phyloP scores from a whole-genome alignment of 2,329 filamentous ascomycete genomes.

The Herpotrichia juniperi region DNA sequence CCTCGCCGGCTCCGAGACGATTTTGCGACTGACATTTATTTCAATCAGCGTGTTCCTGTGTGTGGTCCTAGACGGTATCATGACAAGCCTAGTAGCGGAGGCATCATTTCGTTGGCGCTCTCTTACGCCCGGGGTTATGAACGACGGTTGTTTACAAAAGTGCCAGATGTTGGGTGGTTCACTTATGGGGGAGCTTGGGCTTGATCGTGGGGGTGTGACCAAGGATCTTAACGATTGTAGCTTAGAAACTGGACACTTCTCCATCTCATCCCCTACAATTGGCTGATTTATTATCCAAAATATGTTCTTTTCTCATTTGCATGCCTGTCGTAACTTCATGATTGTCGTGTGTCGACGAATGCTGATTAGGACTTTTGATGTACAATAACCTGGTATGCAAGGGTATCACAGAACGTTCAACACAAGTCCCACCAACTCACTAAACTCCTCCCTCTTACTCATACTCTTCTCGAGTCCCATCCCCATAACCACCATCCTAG shows the following conservation, averaged over 20 bases:
- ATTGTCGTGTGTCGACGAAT: neutral
- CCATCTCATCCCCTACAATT: slow-evolving; percentile 34
- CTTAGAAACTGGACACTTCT: slow-evolving; percentile 46
- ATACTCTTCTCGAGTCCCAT: slow-evolving; percentile 61
- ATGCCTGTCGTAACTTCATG: neutral
- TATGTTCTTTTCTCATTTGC: neutral
- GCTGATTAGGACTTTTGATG: too few species aligned
- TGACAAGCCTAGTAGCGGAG: slow-evolving; percentile 46
- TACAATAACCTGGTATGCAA: neutral
- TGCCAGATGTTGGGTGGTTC: slow-evolving; percentile 44
- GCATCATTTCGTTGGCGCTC: slow-evolving; percentile 43
- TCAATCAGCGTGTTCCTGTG: slow-evolving; percentile 39
- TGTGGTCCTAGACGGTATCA: slow-evolving; percentile 39
- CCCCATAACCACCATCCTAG: slow-evolving; percentile 64
- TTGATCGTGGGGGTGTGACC: slow-evolving; percentile 35
- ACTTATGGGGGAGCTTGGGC: slow-evolving; percentile 45
- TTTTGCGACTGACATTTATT: slow-evolving; percentile 27
- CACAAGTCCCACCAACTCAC: slow-evolving; percentile 50
- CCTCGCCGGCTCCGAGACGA: slow-evolving; percentile 7
- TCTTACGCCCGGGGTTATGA: slow-evolving; percentile 41
- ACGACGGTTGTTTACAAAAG: slow-evolving; percentile 48
- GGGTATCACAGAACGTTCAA: slow-evolving; percentile 40
- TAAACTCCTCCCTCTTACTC: slow-evolving; percentile 54
- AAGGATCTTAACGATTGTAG: slow-evolving; percentile 46
- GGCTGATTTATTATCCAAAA: slow-evolving; percentile 12